Base-by-base conservation (phyloP, 2,329 filamentous ascomycete species). In the Biscogniauxia mediterranea region DNA sequence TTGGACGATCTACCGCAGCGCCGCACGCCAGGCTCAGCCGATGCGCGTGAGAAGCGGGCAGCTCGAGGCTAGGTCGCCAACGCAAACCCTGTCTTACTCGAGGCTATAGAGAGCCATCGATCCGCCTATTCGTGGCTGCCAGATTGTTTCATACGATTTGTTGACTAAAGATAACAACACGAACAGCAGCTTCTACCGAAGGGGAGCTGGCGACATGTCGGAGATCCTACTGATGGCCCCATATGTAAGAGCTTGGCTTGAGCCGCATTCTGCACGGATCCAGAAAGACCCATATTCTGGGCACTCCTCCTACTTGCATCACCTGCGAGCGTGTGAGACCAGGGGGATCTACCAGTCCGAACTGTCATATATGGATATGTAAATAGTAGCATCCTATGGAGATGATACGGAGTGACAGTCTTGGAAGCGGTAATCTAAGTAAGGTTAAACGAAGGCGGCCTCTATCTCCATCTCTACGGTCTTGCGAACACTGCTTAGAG, bases 161-260 rank as follows among this genome's bases (percentile, higher is more conserved):
- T 52, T 63, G 60, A 23, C 62, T 58, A 57, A 58, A 28, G 23
- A 58, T 49, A 50, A 53, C 28, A 50, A 32, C 49, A 28, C 49
- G 26, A 61, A 57, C 55, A 61, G 61, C 54, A 60, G 62, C 64
- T 58, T 58, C 50, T 63, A 55, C 61, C 64, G 58, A 38, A 55
- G 42, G 60, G 42, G 51, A 60, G 38, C 38, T 57, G 57, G 62
- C 57, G 42, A 25, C 61, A 63, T 54, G 61, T 58, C 55, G 58
- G 58, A 54, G 62, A 65, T 66, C 60, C 62, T 57, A 59, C 60
- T 57, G 55, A 53, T 56, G 61, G 32, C 3, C 3, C n/a, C 15
- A 54, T 61, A 32, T 32, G 57, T 64, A 53, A 57, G 57, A 63
- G 60, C 64, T 62, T 67, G 62, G 63, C 64, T 60, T 58, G 64